phyloP scores from a whole-genome alignment of 305 asterid genomes.

The Ajuga reptans region DNA sequence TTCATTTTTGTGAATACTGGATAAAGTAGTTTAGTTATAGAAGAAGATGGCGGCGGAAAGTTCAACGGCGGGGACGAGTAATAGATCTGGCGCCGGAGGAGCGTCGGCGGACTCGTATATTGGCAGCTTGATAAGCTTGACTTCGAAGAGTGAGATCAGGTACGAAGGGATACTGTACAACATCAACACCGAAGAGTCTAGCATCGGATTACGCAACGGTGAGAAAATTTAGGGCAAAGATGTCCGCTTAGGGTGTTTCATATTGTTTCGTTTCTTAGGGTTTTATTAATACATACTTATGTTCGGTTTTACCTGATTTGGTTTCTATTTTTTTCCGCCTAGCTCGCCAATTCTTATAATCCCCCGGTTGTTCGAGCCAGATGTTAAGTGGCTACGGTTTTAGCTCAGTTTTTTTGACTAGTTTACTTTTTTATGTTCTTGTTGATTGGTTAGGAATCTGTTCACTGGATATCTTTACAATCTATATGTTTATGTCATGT shows the following conservation, averaged over 20 bases:
- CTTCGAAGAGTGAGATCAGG: conserved; percentile 95
- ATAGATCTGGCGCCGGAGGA: conserved; percentile 57
- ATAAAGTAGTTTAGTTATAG: not conserved
- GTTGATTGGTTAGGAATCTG: not conserved
- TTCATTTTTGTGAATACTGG: not conserved
- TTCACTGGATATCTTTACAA: not conserved
- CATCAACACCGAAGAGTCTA: conserved; percentile 91
- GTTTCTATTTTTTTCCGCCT: not conserved
- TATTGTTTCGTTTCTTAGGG: not conserved
- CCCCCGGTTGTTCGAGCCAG: too few relatives aligned
- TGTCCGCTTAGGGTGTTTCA: not conserved
- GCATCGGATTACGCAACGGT: conserved; percentile 95
- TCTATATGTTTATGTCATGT: not conserved
- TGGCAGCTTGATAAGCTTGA: conserved; percentile 88
- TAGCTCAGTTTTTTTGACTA: not conserved
- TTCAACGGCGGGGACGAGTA: conserved; percentile 46
- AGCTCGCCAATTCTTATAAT: not conserved
- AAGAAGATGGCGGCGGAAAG: conserved; percentile 61
- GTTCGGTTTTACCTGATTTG: not conserved
- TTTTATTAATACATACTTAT: too few relatives aligned
- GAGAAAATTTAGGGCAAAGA: conserved; percentile 3
- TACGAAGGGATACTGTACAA: conserved; percentile 84
- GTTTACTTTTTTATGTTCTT: not conserved
- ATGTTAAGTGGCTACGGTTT: not conserved
- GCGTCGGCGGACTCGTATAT: conserved; percentile 81